These are phyloP conservation scores for Kingdonia uniflora DNA, from an alignment of 164 flowering plant species.

Conservation along the genomic window DNA sequence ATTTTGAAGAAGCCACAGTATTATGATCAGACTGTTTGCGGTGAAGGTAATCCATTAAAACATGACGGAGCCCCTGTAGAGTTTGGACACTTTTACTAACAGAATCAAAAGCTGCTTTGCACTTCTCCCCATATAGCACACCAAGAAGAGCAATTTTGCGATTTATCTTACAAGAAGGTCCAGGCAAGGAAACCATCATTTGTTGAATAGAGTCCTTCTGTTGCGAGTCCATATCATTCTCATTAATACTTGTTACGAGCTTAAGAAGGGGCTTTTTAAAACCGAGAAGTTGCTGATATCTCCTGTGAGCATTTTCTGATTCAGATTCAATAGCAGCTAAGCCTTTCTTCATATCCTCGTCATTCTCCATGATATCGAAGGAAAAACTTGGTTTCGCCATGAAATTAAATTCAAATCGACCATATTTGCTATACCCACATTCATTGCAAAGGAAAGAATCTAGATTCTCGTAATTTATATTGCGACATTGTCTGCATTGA, in stretches of 20 bases:
- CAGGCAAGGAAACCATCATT: conserved; percentile 98
- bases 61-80: conserved; percentile 93
- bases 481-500: conserved; percentile 99
- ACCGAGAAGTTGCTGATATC: conserved; percentile 97
- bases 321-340: conserved; percentile 94
- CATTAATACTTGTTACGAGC: conserved; percentile 95
- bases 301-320: conserved; percentile 98
- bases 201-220: conserved; percentile 99
- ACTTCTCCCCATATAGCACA: conserved; percentile 98
- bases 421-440: conserved; percentile 99
- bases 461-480: conserved; percentile 94
- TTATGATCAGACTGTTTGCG: conserved; percentile 57
- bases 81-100: conserved; percentile 99
- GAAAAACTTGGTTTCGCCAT: conserved; percentile 97
- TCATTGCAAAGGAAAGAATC: conserved; percentile 99
- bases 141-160: conserved; percentile 99
- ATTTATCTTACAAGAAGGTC: conserved; percentile 94
- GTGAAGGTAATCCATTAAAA: conserved; percentile 83
- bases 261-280: conserved; percentile 95
- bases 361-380: conserved; percentile 98
- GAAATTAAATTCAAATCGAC: conserved; percentile 96
- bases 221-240: conserved; percentile 94
- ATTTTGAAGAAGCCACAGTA: conserved; percentile 42
- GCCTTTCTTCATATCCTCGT: conserved; percentile 99
- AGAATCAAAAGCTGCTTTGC: conserved; percentile 99